These are phyloP conservation scores for Pythium pectinolyticum DNA, from an alignment of 352 stramenopile species.

Conservation along the genomic window DNA sequence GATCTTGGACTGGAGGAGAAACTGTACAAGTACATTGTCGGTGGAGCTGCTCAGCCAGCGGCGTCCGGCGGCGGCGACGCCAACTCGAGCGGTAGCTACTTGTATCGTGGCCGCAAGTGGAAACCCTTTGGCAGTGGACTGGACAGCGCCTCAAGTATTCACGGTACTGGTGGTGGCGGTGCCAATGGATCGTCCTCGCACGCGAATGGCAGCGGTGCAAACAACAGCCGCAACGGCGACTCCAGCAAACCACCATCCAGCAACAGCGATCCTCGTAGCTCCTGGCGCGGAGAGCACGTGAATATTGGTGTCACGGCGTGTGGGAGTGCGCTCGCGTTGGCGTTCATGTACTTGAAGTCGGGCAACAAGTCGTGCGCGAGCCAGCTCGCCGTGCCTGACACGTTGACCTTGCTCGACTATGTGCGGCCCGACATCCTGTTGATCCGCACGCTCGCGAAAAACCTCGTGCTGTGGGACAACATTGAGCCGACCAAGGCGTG, in stretches of 20 bases:
- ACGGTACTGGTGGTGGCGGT: not conserved
- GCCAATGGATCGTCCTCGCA: not conserved
- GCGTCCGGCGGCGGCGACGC: slow-evolving; percentile 1
- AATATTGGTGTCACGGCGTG: slow-evolving; percentile 96
- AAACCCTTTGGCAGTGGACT: slow-evolving; percentile 41
- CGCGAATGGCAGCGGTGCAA: not conserved
- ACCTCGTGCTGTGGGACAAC: slow-evolving; percentile 95
- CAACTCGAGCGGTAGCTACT: slow-evolving; percentile 40
- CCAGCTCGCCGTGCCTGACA: slow-evolving; percentile 91
- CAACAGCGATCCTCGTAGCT: slow-evolving; percentile 19
- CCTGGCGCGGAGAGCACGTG: slow-evolving; percentile 78
- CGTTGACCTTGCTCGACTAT: slow-evolving; percentile 94
- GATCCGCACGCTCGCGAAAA: slow-evolving; percentile 92
- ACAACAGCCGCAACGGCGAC: not conserved
- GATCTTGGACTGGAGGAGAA: slow-evolving; percentile 97
- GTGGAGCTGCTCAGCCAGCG: slow-evolving; percentile 43
- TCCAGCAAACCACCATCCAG: not conserved
- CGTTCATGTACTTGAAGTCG: slow-evolving; percentile 96
- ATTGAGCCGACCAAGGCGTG: slow-evolving; percentile 89
- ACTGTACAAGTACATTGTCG: slow-evolving; percentile 94
- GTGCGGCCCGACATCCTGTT: slow-evolving; percentile 95
- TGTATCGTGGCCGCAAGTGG: slow-evolving; percentile 75
- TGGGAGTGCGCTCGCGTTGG: slow-evolving; percentile 91
- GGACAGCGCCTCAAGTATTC: not conserved
- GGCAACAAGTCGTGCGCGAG: slow-evolving; percentile 83